phyloP scores from a whole-genome alignment of 352 stramenopile species.

The Peronospora destructor region DNA sequence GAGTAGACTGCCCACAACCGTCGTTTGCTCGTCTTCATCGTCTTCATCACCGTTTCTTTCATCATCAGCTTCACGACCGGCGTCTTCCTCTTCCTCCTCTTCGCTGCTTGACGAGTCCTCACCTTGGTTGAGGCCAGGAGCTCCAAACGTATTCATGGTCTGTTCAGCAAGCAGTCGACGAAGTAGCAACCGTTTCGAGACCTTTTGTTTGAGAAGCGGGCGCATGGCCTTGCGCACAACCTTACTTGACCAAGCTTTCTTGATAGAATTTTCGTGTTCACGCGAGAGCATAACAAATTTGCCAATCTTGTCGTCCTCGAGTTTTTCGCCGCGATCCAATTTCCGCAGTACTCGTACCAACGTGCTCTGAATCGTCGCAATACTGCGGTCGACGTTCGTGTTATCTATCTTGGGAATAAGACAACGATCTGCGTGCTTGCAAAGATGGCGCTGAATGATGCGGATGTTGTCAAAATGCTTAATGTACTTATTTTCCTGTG shows the following conservation, averaged over 20 bases:
- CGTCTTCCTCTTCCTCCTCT: slow-evolving; percentile 53
- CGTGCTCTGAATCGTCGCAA: slow-evolving; percentile 81
- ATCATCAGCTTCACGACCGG: slow-evolving; percentile 36
- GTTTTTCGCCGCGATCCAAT: slow-evolving; percentile 61
- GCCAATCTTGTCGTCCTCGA: slow-evolving; percentile 69
- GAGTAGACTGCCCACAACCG: slow-evolving; percentile 68
- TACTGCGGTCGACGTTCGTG: slow-evolving; percentile 82
- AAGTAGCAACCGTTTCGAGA: slow-evolving; percentile 72
- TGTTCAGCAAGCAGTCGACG: slow-evolving; percentile 72
- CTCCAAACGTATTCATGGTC: slow-evolving; percentile 35
- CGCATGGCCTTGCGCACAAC: slow-evolving; percentile 82
- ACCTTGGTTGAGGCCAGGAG: slow-evolving; percentile 20
- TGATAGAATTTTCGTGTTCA: slow-evolving; percentile 83
- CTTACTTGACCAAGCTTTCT: slow-evolving; percentile 85
- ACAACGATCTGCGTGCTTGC: slow-evolving; percentile 76
- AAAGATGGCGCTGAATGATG: slow-evolving; percentile 82
- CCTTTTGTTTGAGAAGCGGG: slow-evolving; percentile 80
- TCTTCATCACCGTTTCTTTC: slow-evolving; percentile 54
- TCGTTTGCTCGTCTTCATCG: slow-evolving; percentile 75
- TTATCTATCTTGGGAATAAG: slow-evolving; percentile 89
- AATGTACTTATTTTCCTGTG: slow-evolving; percentile 88
- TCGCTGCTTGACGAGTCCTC: slow-evolving; percentile 76
- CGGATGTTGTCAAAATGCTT: slow-evolving; percentile 89
- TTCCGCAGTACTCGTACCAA: slow-evolving; percentile 78
- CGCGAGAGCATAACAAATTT: slow-evolving; percentile 82